Conservation (phyloP, 306 rosid species). For the Rosa rugosa region DNA sequence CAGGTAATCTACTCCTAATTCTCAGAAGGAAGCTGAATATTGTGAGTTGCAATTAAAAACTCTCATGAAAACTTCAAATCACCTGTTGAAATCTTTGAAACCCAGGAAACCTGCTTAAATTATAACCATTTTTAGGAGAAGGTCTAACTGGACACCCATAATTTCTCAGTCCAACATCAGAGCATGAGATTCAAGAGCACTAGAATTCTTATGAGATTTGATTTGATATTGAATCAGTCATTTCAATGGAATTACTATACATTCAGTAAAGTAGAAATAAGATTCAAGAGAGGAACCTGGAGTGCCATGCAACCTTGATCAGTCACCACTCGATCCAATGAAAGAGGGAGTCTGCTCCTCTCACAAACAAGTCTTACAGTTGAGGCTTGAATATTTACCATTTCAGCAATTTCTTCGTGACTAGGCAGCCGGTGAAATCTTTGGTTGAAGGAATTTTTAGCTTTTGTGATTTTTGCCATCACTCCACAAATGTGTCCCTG, state of each 20-base stretch:
- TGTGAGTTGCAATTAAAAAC: not conserved
- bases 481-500: conserved; percentile 56
- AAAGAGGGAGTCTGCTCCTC: conserved; percentile 53
- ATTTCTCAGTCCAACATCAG: not conserved
- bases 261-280: not conserved
- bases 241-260: not conserved
- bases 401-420: conserved; percentile 52
- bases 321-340: conserved; percentile 46
- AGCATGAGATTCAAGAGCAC: not conserved
- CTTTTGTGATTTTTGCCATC: conserved; percentile 63
- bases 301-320: conserved; percentile 53
- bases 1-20: not conserved
- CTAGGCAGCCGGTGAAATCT: conserved; percentile 52
- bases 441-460: conserved; percentile 43
- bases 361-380: conserved; percentile 54
- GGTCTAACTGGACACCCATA: not conserved
- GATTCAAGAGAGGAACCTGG: conserved; percentile 43
- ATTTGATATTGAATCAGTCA: not conserved
- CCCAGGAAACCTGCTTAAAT: not conserved
- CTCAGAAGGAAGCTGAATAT: not conserved
- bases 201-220: not conserved
- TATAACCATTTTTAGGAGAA: not conserved
- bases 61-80: not conserved
- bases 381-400: conserved; percentile 42
- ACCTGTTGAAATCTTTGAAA: not conserved